Conservation (phyloP, 2,329 filamentous ascomycete genomes). For the Diaporthe sp. region DNA sequence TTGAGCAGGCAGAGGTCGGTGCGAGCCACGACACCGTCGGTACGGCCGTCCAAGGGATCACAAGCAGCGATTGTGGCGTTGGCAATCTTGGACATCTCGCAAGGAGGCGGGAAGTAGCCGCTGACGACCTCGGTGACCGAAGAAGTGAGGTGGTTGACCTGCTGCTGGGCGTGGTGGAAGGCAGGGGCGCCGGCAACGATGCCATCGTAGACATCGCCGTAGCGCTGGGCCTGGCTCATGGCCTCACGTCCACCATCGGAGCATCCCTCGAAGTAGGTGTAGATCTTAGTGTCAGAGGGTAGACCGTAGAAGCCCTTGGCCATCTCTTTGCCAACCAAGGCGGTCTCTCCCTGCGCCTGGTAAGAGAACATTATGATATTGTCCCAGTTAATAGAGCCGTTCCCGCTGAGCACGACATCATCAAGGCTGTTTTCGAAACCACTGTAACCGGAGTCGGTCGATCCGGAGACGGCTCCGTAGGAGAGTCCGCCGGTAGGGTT, state of each 20-base stretch:
- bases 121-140: constrained; percentile 50
- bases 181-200: constrained; percentile 57
- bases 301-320: constrained; percentile 52
- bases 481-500: constrained; percentile 50
- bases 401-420: constrained; percentile 53
- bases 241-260: constrained; percentile 61
- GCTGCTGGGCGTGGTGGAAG: constrained; percentile 55
- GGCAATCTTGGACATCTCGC: constrained; percentile 60
- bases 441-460: constrained; percentile 56
- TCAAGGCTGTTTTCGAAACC: constrained; percentile 51
- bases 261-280: constrained; percentile 64
- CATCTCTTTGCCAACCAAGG: constrained; percentile 55
- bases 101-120: constrained; percentile 54
- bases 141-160: constrained; percentile 37
- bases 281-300: constrained; percentile 45
- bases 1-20: constrained; percentile 49
- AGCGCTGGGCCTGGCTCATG: constrained; percentile 55
- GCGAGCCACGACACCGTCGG: constrained; percentile 61
- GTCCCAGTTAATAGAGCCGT: constrained; percentile 63
- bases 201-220: constrained; percentile 54
- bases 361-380: constrained; percentile 61
- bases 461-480: constrained; percentile 53
- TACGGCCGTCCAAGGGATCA: constrained; percentile 64
- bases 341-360: constrained; percentile 62
- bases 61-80: constrained; percentile 66